phyloP scores from a whole-genome alignment of 768 basidiomycete species.

The Termitomyces sp. region DNA sequence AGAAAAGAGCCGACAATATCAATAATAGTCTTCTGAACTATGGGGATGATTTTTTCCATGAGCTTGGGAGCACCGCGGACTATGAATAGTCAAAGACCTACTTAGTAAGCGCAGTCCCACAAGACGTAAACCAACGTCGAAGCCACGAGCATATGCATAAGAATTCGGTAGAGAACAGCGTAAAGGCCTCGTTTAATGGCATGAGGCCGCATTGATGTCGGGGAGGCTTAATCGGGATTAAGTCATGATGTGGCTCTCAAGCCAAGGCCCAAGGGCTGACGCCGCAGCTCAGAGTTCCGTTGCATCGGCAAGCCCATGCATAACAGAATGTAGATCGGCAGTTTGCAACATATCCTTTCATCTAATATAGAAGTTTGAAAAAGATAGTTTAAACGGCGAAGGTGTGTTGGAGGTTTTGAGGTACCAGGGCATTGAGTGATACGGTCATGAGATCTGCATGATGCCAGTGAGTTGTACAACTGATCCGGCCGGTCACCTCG shows the following conservation, averaged over 20 bases:
- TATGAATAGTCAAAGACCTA: neutral
- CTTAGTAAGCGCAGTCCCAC: neutral
- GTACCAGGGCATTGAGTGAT: neutral
- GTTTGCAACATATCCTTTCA: neutral
- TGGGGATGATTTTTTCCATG: neutral
- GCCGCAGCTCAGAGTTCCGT: neutral
- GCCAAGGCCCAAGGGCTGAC: neutral
- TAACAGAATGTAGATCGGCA: neutral
- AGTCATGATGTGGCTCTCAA: neutral
- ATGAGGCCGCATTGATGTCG: neutral
- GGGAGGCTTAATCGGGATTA: neutral
- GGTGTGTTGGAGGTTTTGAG: neutral
- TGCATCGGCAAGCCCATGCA: neutral
- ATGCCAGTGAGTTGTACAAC: neutral
- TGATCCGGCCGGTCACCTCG: constrained; percentile 2
- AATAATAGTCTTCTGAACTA: neutral
- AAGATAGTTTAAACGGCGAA: neutral
- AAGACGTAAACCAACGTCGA: constrained; percentile 4
- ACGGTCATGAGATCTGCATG: neutral
- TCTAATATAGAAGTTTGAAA: neutral
- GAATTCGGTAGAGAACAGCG: neutral
- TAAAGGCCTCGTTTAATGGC: constrained; percentile 1
- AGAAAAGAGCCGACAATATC: neutral
- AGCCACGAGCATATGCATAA: neutral
- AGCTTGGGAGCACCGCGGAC: neutral